A percentile compares a stretch with the other conserved stretches of the same genome.
phyloP scores from a whole-genome alignment of 1,284 basidiomycete species.

The Inonotus obliquus region DNA sequence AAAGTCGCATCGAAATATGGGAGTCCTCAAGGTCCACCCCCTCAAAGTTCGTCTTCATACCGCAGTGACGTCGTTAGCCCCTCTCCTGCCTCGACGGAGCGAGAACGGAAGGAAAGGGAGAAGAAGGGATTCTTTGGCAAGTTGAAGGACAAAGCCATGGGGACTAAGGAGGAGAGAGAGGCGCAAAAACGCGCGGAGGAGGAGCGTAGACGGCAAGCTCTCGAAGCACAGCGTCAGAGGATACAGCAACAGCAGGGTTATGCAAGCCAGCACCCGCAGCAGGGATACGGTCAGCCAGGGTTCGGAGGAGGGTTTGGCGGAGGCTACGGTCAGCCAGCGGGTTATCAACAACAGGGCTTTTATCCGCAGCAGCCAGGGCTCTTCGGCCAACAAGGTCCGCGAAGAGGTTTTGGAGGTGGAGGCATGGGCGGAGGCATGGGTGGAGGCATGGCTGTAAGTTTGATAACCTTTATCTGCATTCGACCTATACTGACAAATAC shows the following conservation, averaged over 20 bases:
- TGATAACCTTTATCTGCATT: not conserved
- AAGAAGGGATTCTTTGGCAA: constrained; percentile 53
- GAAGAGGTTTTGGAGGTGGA: constrained; percentile 21
- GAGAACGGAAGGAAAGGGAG: constrained; percentile 16
- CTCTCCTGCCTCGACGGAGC: not conserved
- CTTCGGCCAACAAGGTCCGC: constrained; percentile 11
- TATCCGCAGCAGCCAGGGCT: constrained; percentile 5
- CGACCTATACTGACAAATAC: not conserved
- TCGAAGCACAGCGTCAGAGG: not conserved
- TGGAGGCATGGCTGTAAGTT: constrained; percentile 34
- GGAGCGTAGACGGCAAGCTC: constrained; percentile 19
- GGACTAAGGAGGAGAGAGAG: constrained; percentile 60
- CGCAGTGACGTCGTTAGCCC: not conserved
- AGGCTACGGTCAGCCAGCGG: constrained; percentile 15
- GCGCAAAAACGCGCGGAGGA: constrained; percentile 29
- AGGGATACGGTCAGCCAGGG: constrained; percentile 9
- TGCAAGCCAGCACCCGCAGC: constrained; percentile 26
- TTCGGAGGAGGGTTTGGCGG: constrained; percentile 20
- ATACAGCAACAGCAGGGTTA: constrained; percentile 23
- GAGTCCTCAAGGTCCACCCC: constrained; percentile 23
- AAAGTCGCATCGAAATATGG: constrained; percentile 27
- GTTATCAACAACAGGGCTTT: constrained; percentile 5
- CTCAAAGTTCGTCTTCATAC: not conserved
- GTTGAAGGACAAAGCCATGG: constrained; percentile 57
- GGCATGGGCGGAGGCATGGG: constrained; percentile 33